phyloP scores from a whole-genome alignment of 2,329 filamentous ascomycete species.

The Pseudogymnoascus pannorum region DNA sequence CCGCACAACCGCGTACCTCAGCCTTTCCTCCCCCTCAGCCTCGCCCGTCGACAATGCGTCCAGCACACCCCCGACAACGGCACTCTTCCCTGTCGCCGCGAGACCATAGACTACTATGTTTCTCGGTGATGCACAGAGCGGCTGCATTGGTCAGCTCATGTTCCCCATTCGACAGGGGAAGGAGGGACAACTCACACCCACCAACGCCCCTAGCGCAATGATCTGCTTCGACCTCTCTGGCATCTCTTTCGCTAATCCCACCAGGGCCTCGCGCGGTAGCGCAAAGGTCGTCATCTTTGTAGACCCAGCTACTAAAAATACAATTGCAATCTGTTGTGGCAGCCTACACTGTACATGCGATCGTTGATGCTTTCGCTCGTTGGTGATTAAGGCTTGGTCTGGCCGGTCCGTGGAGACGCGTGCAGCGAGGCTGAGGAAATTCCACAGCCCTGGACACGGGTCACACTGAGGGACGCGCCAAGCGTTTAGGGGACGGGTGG shows the following conservation, averaged over 20 bases:
- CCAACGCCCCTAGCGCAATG: not conserved
- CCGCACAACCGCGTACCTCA: conserved; percentile 56
- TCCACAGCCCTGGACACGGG: not conserved
- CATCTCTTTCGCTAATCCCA: not conserved
- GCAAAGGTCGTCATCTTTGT: not conserved
- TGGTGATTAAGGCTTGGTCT: not conserved
- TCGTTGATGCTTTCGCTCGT: not conserved
- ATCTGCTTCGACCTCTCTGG: not conserved
- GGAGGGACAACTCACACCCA: not conserved
- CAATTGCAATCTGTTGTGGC: not conserved
- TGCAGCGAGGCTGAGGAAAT: not conserved
- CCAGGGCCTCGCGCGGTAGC: not conserved
- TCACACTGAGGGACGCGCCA: not conserved
- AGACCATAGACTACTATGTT: conserved; percentile 78
- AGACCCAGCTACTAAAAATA: not conserved
- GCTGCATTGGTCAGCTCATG: not conserved
- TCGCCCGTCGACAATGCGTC: conserved; percentile 37
- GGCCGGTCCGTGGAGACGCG: not conserved
- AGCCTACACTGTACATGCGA: not conserved
- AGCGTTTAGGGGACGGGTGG: not conserved
- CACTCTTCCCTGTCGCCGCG: conserved; percentile 79
- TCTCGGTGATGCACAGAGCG: conserved; percentile 11
- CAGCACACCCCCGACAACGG: conserved; percentile 58
- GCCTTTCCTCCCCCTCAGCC: conserved; percentile 34
- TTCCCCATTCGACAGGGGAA: not conserved